Conservation (phyloP, 192 early-diverging fungal species). For the Glomus cerebriforme region DNA sequence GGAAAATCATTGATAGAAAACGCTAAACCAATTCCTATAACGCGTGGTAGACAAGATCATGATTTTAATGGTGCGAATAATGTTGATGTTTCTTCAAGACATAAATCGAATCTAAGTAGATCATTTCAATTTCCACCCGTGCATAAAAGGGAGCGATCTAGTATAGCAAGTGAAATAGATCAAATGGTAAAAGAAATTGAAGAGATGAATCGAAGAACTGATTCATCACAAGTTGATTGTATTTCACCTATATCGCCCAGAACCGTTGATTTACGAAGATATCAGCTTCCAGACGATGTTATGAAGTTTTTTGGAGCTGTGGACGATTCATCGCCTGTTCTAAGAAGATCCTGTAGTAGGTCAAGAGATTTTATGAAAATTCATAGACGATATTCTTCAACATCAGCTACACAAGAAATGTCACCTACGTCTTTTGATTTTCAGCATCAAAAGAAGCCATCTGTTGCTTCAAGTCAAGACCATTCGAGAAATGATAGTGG, state of each 20-base stretch:
- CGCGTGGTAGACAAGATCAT: neutral
- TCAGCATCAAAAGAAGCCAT: neutral
- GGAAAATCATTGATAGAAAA: neutral
- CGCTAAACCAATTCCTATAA: neutral
- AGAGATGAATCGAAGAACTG: neutral
- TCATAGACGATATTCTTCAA: conserved; percentile 7
- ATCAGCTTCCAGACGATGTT: conserved; percentile 27
- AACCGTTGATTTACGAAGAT: conserved; percentile 2
- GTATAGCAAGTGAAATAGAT: neutral
- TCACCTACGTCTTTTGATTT: neutral
- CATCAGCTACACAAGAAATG: neutral
- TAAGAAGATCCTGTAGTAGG: neutral
- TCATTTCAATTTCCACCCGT: neutral
- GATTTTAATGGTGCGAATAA: neutral
- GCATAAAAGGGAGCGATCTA: conserved; percentile 6
- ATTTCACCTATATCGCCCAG: neutral
- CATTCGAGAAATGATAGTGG: conserved; percentile 2
- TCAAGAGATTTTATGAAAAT: conserved; percentile 22
- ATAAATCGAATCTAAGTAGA: neutral
- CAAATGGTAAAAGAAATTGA: conserved; percentile 18
- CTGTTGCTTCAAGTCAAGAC: neutral
- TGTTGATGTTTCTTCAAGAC: neutral
- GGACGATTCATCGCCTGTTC: neutral
- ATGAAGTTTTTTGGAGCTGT: conserved; percentile 2
- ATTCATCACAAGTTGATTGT: neutral